A percentile compares a stretch with the other conserved stretches of the same genome.
These are phyloP conservation scores for Schizopora paradoxa DNA, from an alignment of 1,284 basidiomycete genomes.

Conservation along the genomic window DNA sequence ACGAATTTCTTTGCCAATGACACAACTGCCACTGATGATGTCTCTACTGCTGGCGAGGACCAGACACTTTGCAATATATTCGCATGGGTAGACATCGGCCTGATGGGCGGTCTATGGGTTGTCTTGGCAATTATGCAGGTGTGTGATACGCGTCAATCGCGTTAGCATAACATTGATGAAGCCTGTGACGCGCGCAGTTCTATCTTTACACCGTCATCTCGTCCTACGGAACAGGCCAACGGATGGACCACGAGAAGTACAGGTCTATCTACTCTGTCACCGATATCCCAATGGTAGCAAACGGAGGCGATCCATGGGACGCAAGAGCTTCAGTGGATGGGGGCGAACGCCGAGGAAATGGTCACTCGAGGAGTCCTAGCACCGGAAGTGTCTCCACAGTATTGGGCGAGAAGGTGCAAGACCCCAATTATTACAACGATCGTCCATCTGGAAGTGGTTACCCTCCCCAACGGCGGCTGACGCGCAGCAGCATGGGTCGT, in stretches of 20 bases:
- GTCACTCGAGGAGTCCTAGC: constrained; percentile 52
- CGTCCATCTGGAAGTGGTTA: constrained; percentile 12
- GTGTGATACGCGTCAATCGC: constrained; percentile 26
- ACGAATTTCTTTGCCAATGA: constrained; percentile 47
- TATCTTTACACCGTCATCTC: constrained; percentile 69
- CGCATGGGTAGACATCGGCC: constrained; percentile 85
- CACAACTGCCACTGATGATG: constrained; percentile 29
- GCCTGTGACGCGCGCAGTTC: constrained; percentile 40
- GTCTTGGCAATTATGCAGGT: constrained; percentile 74
- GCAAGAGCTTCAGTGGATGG: constrained; percentile 51
- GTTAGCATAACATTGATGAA: constrained; percentile 1
- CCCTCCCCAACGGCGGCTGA: constrained; percentile 10
- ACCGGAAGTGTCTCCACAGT: constrained; percentile 51
- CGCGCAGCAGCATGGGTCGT: constrained; percentile 24
- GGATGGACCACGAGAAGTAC: constrained; percentile 76
- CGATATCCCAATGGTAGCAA: constrained; percentile 56
- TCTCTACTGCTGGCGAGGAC: constrained; percentile 42
- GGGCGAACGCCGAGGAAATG: constrained; percentile 30
- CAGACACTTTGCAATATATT: constrained; percentile 79
- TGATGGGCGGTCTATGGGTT: constrained; percentile 84
- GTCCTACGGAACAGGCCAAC: constrained; percentile 71
- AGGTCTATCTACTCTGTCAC: constrained; percentile 67
- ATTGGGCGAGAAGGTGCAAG: constrained; percentile 42
- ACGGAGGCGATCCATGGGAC: constrained; percentile 71
- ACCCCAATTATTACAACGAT: constrained; percentile 28